Percentiles rank a stretch among this genome's conserved stretches.
phyloP scores from a whole-genome alignment of 805 yeast genomes.

The Torulaspora delbrueckii region DNA sequence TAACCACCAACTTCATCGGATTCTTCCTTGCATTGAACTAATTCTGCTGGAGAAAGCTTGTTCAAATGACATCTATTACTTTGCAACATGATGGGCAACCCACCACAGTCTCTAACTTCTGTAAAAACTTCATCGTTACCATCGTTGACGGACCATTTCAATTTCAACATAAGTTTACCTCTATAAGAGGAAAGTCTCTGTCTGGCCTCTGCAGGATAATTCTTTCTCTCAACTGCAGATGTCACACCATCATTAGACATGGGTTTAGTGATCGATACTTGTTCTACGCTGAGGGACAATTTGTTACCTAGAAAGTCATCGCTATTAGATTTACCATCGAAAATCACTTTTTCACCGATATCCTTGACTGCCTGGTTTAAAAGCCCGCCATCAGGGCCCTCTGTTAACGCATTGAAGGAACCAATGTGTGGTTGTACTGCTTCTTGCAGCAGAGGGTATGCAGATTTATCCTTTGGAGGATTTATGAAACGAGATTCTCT shows the following conservation, averaged over 20 bases:
- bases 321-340: conserved; percentile 51
- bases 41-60: conserved; percentile 72
- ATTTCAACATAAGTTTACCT: conserved; percentile 70
- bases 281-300: conserved; percentile 75
- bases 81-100: conserved; percentile 84
- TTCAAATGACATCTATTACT: conserved; percentile 90
- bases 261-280: conserved; percentile 84
- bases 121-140: conserved; percentile 61
- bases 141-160: conserved; percentile 82
- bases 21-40: conserved; percentile 79
- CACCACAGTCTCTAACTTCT: conserved; percentile 88
- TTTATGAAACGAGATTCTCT: conserved; percentile 78
- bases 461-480: conserved; percentile 84
- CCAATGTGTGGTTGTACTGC: conserved; percentile 96
- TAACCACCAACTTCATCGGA: conserved; percentile 96
- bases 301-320: conserved; percentile 75
- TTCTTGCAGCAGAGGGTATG: conserved; percentile 74
- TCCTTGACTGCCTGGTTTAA: conserved; percentile 82
- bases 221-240: conserved; percentile 65
- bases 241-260: conserved; percentile 51
- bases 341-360: conserved; percentile 79
- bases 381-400: conserved; percentile 80
- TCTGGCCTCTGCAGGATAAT: conserved; percentile 82
- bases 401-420: conserved; percentile 91
- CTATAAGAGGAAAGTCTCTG: conserved; percentile 83